Evolutionary conservation across 305 asterid genomes (phyloP).

Genomic region (Andrographis paniculata): DNA sequence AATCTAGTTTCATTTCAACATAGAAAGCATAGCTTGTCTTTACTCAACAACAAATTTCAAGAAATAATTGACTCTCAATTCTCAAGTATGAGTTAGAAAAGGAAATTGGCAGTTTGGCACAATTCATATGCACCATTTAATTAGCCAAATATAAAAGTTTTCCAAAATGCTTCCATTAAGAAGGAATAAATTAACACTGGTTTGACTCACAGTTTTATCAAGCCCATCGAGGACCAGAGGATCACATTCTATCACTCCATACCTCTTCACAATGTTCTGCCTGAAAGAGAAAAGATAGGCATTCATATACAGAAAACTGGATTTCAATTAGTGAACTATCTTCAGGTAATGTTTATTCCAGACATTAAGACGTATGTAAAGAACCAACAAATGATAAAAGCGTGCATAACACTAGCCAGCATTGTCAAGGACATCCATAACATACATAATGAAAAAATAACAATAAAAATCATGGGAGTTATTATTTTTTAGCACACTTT

Average conservation of each 20-base stretch:
- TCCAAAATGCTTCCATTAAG: neutral
- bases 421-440: conserved; percentile 1
- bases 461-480: conserved; percentile 5
- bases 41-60: conserved; percentile 5
- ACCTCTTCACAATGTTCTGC: conserved; percentile 54
- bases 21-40: conserved; percentile 10
- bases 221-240: conserved; percentile 71
- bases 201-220: conserved; percentile 68
- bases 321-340: conserved; percentile 1
- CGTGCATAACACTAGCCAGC: too few species aligned
- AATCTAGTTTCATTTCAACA: neutral
- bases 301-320: conserved; percentile 12
- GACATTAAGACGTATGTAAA: too few species aligned
- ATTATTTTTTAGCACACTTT: neutral
- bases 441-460: conserved; percentile 4
- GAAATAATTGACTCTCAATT: too few species aligned
- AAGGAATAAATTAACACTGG: conserved; percentile 6
- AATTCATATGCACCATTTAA: too few species aligned
- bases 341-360: too few species aligned
- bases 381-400: too few species aligned
- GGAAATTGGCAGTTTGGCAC: neutral
- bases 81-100: neutral
- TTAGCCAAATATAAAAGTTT: too few species aligned
- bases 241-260: conserved; percentile 90
- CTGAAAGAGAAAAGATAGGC: conserved; percentile 31